phyloP scores from a whole-genome alignment of 2,329 filamentous ascomycete species.

The Colletotrichum lupini region DNA sequence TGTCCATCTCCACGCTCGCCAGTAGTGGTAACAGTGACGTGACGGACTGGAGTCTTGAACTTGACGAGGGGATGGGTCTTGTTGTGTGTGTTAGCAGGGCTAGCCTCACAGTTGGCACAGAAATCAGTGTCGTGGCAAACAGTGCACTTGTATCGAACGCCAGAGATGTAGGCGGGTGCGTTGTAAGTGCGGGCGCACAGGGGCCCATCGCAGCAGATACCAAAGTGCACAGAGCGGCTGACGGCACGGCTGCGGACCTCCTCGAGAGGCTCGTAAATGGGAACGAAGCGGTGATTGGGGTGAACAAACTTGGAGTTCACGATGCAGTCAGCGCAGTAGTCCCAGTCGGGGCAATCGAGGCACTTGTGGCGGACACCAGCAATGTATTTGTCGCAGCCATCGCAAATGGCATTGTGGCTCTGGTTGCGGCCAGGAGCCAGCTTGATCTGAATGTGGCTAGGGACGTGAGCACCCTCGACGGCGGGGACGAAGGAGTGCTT shows the following conservation, averaged over 20 bases:
- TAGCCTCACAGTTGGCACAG: conserved; percentile 92
- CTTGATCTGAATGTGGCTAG: conserved; percentile 70
- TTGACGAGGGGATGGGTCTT: conserved; percentile 97
- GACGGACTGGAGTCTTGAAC: conserved; percentile 92
- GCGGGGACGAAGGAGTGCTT: conserved; percentile 82
- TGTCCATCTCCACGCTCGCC: conserved; percentile 79
- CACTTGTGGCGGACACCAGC: conserved; percentile 95
- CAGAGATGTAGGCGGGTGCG: conserved; percentile 77
- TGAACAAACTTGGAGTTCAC: conserved; percentile 76
- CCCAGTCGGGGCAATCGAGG: conserved; percentile 96
- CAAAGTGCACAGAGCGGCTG: conserved; percentile 72
- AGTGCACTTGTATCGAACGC: conserved; percentile 95
- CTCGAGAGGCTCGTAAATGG: conserved; percentile 80
- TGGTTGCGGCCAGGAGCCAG: conserved; percentile 84
- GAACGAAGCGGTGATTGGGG: conserved; percentile 86
- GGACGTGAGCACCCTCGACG: conserved; percentile 70
- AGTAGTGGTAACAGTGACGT: conserved; percentile 86
- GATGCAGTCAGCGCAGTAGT: conserved; percentile 87
- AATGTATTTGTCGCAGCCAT: conserved; percentile 92
- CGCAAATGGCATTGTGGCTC: conserved; percentile 89
- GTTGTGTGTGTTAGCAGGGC: conserved; percentile 87
- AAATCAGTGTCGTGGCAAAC: conserved; percentile 96
- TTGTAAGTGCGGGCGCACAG: conserved; percentile 74
- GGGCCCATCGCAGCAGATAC: conserved; percentile 95
- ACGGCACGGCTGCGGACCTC: conserved; percentile 50